Conservation (phyloP, 371 early-diverging fungal genomes). For the Mortierella polycephala region DNA sequence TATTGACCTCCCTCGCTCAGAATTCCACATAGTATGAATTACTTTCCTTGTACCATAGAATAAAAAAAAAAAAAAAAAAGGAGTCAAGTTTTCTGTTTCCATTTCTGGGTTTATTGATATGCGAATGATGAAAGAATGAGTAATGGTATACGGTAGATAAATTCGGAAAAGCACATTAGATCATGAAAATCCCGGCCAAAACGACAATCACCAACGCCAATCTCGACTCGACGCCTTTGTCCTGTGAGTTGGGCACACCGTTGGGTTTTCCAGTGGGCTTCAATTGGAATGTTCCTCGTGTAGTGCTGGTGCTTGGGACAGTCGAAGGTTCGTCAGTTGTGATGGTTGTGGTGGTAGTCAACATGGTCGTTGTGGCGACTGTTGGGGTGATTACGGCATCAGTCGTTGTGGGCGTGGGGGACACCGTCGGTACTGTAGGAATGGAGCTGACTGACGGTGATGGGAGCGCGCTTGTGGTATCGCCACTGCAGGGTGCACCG, state of each 20-base stretch:
- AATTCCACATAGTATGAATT: neutral
- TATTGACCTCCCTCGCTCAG: slow-evolving; percentile 32
- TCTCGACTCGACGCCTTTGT: slow-evolving; percentile 29
- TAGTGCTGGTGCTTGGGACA: slow-evolving; percentile 4
- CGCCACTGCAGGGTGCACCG: slow-evolving; percentile 18
- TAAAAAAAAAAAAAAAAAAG: neutral
- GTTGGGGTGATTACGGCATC: neutral
- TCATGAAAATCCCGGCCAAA: slow-evolving; percentile 28
- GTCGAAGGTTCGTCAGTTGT: neutral
- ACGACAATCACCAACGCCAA: slow-evolving; percentile 37
- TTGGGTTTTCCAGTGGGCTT: slow-evolving; percentile 49
- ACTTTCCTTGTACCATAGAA: neutral
- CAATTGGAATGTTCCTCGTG: slow-evolving; percentile 33
- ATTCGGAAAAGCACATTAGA: neutral
- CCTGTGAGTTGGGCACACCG: slow-evolving; percentile 12
- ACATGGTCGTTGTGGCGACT: neutral
- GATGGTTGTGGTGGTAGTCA: neutral
- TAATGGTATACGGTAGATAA: too few relatives aligned
- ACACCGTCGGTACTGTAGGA: neutral
- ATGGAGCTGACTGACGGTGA: neutral
- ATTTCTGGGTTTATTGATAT: too few relatives aligned
- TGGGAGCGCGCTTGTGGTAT: neutral
- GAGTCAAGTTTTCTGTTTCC: too few relatives aligned
- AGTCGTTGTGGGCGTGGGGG: neutral
- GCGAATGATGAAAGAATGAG: too few relatives aligned